phyloP scores from a whole-genome alignment of 225 moss, liverwort and hornwort genomes.

The Rhytidiadelphus loreus region DNA sequence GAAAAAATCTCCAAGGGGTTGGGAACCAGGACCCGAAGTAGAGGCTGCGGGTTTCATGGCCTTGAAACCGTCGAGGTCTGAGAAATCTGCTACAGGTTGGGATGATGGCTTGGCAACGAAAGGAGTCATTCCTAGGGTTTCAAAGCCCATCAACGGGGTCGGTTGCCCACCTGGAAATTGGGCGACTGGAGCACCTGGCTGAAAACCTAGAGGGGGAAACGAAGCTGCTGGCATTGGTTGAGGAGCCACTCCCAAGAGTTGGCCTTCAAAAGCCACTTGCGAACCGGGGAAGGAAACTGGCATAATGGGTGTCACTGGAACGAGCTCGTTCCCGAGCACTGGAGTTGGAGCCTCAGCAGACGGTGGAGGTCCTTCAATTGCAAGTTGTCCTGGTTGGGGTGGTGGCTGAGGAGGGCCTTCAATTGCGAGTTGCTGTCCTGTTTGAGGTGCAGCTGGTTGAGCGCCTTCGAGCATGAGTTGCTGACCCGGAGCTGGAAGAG shows the following conservation, averaged over 20 bases:
- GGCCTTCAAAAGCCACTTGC: conserved; percentile 20
- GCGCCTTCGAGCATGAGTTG: conserved; percentile 39
- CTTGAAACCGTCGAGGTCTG: conserved; percentile 41
- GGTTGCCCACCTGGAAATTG: conserved; percentile 6
- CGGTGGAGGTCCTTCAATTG: conserved; percentile 23
- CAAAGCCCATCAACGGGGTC: conserved; percentile 23
- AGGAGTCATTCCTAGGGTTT: conserved; percentile 32
- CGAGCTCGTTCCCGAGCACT: conserved; percentile 9
- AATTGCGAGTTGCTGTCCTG: conserved; percentile 23
- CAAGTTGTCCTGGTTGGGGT: conserved; percentile 26
- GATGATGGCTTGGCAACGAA: conserved; percentile 21
- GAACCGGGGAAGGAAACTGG: conserved; percentile 21
- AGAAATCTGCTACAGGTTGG: conserved; percentile 36
- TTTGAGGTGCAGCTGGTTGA: conserved; percentile 6
- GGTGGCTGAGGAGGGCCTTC: conserved; percentile 28
- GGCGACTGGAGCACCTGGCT: conserved; percentile 11
- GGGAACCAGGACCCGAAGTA: conserved; percentile 12
- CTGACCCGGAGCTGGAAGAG: conserved; percentile 21
- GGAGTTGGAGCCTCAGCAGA: neutral
- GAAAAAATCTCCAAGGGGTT: conserved; percentile 30
- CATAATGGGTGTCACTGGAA: conserved; percentile 3
- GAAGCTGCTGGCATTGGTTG: conserved; percentile 8
- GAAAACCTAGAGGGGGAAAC: conserved; percentile 6
- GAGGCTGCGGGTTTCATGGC: neutral
- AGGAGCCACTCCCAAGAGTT: conserved; percentile 17